These are phyloP conservation scores for Ambrosia hybrid DNA, from an alignment of 140 eudicot species.

Conservation along the genomic window DNA sequence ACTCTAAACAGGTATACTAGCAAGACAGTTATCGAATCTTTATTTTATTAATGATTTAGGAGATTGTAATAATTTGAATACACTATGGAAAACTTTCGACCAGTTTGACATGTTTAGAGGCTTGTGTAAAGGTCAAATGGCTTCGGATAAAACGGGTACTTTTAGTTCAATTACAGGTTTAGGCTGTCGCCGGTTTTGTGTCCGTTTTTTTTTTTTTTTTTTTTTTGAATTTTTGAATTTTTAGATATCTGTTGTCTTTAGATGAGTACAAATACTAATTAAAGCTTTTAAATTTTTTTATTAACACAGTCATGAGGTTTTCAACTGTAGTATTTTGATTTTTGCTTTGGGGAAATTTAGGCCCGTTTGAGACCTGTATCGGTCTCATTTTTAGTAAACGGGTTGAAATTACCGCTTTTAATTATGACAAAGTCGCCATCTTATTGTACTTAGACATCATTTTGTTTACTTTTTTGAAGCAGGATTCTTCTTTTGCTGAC, in stretches of 20 bases:
- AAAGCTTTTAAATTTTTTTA: too few relatives aligned
- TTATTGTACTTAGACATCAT: background rate
- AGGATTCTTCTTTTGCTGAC: slow-evolving; percentile 48
- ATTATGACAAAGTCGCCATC: background rate
- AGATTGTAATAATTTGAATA: background rate
- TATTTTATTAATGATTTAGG: background rate
- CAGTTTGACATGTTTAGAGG: background rate
- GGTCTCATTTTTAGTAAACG: background rate
- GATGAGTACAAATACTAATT: too few relatives aligned
- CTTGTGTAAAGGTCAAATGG: too few relatives aligned
- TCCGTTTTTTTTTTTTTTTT: too few relatives aligned
- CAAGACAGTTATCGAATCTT: background rate
- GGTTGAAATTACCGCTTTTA: slow-evolving; percentile 3
- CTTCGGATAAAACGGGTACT: too few relatives aligned
- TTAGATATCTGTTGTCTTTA: too few relatives aligned
- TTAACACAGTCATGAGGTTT: too few relatives aligned
- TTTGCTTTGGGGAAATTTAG: too few relatives aligned
- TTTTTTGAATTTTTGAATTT: too few relatives aligned
- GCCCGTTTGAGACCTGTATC: background rate
- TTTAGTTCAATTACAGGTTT: too few relatives aligned
- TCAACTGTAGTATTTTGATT: background rate
- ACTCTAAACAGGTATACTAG: slow-evolving; percentile 56
- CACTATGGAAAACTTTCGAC: background rate
- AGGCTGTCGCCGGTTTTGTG: too few relatives aligned
- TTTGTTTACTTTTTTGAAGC: background rate